These are phyloP conservation scores for Parathielavia appendiculata DNA, from an alignment of 495 filamentous ascomycete species.

Conservation along the genomic window DNA sequence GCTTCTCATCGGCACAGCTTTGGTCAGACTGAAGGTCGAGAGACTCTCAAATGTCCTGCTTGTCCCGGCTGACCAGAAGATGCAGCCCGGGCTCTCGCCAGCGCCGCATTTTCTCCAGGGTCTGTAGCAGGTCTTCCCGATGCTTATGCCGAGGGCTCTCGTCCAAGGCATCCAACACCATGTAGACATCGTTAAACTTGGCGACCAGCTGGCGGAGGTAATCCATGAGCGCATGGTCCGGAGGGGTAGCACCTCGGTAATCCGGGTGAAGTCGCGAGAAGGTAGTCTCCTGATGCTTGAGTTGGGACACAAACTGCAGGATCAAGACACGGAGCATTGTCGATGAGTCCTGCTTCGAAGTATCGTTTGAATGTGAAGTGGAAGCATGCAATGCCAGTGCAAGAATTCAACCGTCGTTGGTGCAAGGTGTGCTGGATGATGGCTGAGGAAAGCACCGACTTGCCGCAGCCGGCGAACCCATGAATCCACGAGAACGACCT, in stretches of 20 bases:
- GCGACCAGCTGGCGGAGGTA: neutral
- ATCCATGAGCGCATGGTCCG: neutral
- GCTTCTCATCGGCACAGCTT: neutral
- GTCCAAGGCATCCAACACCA: conserved; percentile 7
- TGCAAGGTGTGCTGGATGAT: conserved; percentile 5
- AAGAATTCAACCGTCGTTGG: neutral
- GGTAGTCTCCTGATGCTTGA: neutral
- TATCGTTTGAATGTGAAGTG: conserved; percentile 14
- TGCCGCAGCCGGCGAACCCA: conserved; percentile 11
- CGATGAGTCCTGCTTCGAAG: conserved; percentile 4
- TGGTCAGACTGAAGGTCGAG: neutral
- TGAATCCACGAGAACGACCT: conserved; percentile 5
- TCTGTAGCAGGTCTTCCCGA: neutral
- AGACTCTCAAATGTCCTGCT: conserved; percentile 1
- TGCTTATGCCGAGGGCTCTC: conserved; percentile 7
- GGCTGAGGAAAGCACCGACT: conserved; percentile 12
- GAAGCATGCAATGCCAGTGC: conserved; percentile 8
- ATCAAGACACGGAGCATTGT: conserved; percentile 5
- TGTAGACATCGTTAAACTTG: conserved; percentile 5
- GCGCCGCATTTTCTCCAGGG: conserved; percentile 1
- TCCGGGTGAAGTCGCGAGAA: neutral
- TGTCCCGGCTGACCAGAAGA: conserved; percentile 5
- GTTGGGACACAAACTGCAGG: neutral
- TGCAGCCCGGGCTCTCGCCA: conserved; percentile 8
- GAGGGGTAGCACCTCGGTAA: neutral